phyloP scores from a whole-genome alignment of 208 protist species.

The Trypanosoma mega region DNA sequence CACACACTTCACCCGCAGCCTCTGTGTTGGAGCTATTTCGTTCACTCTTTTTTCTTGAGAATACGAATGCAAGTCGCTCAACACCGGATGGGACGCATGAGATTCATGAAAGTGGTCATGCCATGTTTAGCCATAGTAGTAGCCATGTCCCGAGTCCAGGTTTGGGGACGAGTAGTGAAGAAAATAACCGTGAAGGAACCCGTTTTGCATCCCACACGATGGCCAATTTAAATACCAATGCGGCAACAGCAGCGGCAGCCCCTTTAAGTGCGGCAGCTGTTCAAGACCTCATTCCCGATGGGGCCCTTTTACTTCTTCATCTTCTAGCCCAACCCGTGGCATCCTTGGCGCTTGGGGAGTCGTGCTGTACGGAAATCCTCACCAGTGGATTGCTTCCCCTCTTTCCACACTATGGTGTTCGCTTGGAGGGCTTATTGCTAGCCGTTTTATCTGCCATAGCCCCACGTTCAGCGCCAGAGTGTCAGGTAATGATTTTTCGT shows the following conservation, averaged over 20 bases:
- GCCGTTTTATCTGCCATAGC: slow-evolving; percentile 38
- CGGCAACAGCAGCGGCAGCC: slow-evolving; percentile 3
- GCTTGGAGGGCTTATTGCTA: slow-evolving; percentile 45
- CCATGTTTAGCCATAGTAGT: too few relatives aligned
- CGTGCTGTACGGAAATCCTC: slow-evolving; percentile 37
- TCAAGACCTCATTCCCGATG: slow-evolving; percentile 51
- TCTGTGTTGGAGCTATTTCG: slow-evolving; percentile 17
- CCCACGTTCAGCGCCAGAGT: slow-evolving; percentile 25
- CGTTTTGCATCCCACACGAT: too few relatives aligned
- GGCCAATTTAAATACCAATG: neutral
- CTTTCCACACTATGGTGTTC: slow-evolving; percentile 37
- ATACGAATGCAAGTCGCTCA: neutral
- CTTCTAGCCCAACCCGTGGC: slow-evolving; percentile 58
- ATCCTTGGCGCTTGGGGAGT: slow-evolving; percentile 39
- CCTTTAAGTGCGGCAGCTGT: slow-evolving; percentile 27
- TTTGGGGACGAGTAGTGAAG: too few relatives aligned
- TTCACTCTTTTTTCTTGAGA: slow-evolving; percentile 25
- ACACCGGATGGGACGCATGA: too few relatives aligned
- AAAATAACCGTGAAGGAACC: too few relatives aligned
- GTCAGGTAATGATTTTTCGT: slow-evolving; percentile 30
- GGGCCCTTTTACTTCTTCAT: slow-evolving; percentile 62
- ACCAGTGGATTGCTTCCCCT: slow-evolving; percentile 33
- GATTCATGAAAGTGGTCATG: too few relatives aligned
- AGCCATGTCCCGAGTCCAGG: too few relatives aligned
- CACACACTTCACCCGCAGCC: slow-evolving; percentile 8